Evolutionary conservation across 768 basidiomycete species (phyloP).

Genomic region (Sarcodon aspratus): DNA sequence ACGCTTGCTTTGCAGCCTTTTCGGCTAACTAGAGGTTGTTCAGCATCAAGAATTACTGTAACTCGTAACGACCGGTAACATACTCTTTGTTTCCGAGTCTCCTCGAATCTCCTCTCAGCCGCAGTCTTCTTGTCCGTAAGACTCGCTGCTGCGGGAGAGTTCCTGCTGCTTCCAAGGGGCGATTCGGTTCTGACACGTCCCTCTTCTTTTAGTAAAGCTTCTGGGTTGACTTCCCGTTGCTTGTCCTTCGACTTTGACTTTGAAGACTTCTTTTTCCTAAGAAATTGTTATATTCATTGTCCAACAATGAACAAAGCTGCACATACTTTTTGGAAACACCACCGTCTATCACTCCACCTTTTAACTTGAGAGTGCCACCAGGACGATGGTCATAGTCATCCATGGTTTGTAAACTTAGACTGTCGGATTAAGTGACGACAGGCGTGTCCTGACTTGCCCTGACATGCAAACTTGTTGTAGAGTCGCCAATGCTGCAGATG

Average conservation of each 20-base stretch:
- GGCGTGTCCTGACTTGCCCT: slow-evolving; percentile 12
- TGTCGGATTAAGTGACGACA: slow-evolving; percentile 11
- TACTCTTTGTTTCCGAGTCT: slow-evolving; percentile 74
- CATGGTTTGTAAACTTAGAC: slow-evolving; percentile 29
- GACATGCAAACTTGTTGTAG: neutral
- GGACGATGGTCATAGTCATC: slow-evolving; percentile 79
- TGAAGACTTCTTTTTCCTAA: slow-evolving; percentile 76
- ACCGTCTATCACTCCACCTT: slow-evolving; percentile 70
- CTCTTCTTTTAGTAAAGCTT: slow-evolving; percentile 25
- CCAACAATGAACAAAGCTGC: slow-evolving; percentile 4
- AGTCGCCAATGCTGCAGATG: neutral
- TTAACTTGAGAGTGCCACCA: slow-evolving; percentile 84
- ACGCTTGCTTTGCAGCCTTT: slow-evolving; percentile 65
- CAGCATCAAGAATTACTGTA: slow-evolving; percentile 1
- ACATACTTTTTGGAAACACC: slow-evolving; percentile 76
- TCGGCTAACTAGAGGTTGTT: slow-evolving; percentile 46
- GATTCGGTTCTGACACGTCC: slow-evolving; percentile 42
- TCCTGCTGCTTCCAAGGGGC: slow-evolving; percentile 31
- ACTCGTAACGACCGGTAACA: slow-evolving; percentile 6
- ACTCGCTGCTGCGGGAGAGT: slow-evolving; percentile 41
- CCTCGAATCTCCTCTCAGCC: slow-evolving; percentile 81
- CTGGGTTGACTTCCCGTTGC: slow-evolving; percentile 21
- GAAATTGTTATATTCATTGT: slow-evolving; percentile 2
- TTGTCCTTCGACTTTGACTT: slow-evolving; percentile 38
- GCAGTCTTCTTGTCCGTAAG: slow-evolving; percentile 60